These are phyloP conservation scores for Tripidium arundinaceum DNA, from an alignment of 202 grass and related monocot genomes.

Conservation along the genomic window DNA sequence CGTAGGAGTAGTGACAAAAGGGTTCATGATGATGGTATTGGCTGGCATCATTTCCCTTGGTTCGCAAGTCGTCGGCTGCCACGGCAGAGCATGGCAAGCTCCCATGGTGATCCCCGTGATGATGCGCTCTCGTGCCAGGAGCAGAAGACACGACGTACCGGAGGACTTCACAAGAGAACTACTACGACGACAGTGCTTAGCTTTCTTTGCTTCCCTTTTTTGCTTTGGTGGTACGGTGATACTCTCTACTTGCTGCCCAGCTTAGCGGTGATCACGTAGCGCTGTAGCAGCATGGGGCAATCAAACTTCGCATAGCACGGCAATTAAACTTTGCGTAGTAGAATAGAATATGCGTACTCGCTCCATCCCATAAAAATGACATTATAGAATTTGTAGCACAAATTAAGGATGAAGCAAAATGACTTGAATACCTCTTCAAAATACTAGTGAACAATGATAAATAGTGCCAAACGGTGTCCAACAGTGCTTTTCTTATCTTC, in stretches of 20 bases:
- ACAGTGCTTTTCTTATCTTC: too few relatives aligned
- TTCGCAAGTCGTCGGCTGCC: slow-evolving; percentile 23
- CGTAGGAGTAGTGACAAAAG: not conserved
- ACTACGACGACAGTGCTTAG: not conserved
- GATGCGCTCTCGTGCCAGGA: slow-evolving; percentile 3
- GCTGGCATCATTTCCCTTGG: slow-evolving; percentile 25
- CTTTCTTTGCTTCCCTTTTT: not conserved
- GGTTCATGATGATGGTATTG: not conserved
- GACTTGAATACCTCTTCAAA: too few relatives aligned
- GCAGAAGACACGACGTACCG: not conserved
- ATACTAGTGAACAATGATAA: too few relatives aligned
- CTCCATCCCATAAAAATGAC: too few relatives aligned
- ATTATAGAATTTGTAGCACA: too few relatives aligned
- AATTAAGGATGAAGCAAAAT: too few relatives aligned
- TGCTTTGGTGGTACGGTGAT: not conserved
- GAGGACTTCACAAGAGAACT: not conserved
- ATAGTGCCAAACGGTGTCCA: too few relatives aligned
- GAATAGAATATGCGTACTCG: too few relatives aligned
- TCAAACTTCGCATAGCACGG: not conserved
- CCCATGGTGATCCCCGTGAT: slow-evolving; percentile 18
- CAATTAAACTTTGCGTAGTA: too few relatives aligned
- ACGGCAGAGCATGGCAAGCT: slow-evolving; percentile 18
- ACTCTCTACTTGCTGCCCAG: not conserved
- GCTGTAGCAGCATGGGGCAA: not conserved
- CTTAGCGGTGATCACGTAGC: not conserved